Conservation (phyloP, 2,329 filamentous ascomycete species). For the Fusarium clavum region DNA sequence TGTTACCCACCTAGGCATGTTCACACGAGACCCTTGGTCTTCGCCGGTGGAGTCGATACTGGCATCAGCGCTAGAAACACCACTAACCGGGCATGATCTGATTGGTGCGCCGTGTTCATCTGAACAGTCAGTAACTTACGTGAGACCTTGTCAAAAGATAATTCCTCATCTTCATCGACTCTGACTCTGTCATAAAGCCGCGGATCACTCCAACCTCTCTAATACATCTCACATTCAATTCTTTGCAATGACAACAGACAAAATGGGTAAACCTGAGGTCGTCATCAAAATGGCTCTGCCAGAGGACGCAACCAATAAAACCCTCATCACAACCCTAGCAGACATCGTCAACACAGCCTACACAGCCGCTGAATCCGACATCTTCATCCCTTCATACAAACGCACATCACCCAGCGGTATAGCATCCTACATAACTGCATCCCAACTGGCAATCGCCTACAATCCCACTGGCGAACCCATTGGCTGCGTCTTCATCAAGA, state of each 20-base stretch:
- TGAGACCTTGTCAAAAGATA: background rate
- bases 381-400: conserved; percentile 46
- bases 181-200: background rate
- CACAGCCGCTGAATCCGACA: conserved; percentile 41
- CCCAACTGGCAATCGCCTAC: conserved; percentile 45
- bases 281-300: conserved; percentile 38
- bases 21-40: background rate
- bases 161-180: background rate
- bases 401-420: conserved; percentile 43
- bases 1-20: too few species aligned
- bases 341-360: conserved; percentile 47
- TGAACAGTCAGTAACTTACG: background rate
- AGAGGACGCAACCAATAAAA: conserved; percentile 33
- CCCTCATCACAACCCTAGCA: conserved; percentile 27
- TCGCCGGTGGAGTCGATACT: background rate
- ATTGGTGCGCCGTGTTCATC: background rate
- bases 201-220: rapidly evolving
- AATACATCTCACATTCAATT: rapidly evolving
- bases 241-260: too few species aligned
- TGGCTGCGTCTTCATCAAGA: conserved; percentile 47
- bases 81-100: too few species aligned
- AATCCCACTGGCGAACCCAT: conserved; percentile 14
- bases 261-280: conserved; percentile 2
- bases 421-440: conserved; percentile 31
- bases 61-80: background rate